Percentiles rank a stretch among this genome's conserved stretches.
Conservation (phyloP, 2,329 filamentous ascomycete species). For the Pestalotiopsis sp. region DNA sequence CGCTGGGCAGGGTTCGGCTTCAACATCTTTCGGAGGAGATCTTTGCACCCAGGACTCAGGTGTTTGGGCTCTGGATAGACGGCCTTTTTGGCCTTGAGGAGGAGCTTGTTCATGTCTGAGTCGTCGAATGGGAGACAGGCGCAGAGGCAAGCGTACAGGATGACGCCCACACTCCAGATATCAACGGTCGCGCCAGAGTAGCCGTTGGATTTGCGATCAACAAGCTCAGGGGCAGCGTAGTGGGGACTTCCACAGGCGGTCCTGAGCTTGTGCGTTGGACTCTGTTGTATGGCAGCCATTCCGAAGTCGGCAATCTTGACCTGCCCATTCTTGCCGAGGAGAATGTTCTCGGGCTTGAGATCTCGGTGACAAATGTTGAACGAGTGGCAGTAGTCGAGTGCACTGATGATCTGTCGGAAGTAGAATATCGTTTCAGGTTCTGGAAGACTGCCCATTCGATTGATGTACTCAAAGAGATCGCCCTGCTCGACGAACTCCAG, state of each 20-base stretch:
- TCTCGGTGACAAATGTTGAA: slow-evolving; percentile 97
- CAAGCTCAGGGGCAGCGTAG: slow-evolving; percentile 92
- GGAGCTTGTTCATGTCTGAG: slow-evolving; percentile 63
- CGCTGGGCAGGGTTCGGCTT: slow-evolving; percentile 77
- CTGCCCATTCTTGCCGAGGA: slow-evolving; percentile 74
- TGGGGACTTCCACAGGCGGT: slow-evolving; percentile 96
- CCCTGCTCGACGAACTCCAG: slow-evolving; percentile 83
- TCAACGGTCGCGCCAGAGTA: slow-evolving; percentile 89
- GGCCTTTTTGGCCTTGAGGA: slow-evolving; percentile 62
- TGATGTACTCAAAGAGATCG: slow-evolving; percentile 88
- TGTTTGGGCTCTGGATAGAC: slow-evolving; percentile 63
- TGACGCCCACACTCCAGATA: slow-evolving; percentile 92
- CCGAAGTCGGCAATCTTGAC: slow-evolving; percentile 98
- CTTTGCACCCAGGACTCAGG: slow-evolving; percentile 70
- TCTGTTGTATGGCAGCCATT: slow-evolving; percentile 91
- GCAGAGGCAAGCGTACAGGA: slow-evolving; percentile 85
- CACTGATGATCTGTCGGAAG: slow-evolving; percentile 92
- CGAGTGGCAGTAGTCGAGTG: slow-evolving; percentile 88
- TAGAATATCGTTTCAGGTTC: slow-evolving; percentile 83
- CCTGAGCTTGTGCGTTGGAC: slow-evolving; percentile 74
- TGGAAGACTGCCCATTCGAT: slow-evolving; percentile 68
- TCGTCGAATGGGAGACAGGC: slow-evolving; percentile 84
- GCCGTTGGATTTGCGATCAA: slow-evolving; percentile 61
- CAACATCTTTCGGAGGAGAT: slow-evolving; percentile 80
- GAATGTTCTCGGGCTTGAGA: slow-evolving; percentile 95